Evolutionary conservation across 345 rosid genomes (phyloP), one percentile per base, ranked within the genome.

Genomic region (Draba incana): DNA sequence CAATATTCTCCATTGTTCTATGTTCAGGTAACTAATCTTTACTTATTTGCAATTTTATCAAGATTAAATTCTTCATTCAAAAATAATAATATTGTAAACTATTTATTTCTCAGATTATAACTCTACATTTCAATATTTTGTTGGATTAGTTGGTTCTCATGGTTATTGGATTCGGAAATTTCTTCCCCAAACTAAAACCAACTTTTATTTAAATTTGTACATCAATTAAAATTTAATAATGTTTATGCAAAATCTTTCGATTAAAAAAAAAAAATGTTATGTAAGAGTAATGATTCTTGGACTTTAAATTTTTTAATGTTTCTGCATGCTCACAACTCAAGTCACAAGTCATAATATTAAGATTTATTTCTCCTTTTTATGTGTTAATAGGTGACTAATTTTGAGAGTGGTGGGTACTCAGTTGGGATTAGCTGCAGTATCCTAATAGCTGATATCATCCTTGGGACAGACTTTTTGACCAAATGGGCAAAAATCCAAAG

Each of bases 361-460:
- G 41, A 24, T 56, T 4, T 13, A 39, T 39, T 37, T 46, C 25
- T 1, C 5, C 1, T 39, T n/a, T 49, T 13, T 2, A 3, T 51
- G 31, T 56, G 30, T 30, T 31, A 38, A 39, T 53, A 92, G 97
- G 96, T 92, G 57, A 90, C 96, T 0, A 85, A 86, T 75, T 93
- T 93, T 71, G 78, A 82, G 72, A 84, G 94, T 33, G 93, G 98
- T 5, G 98, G 98, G 49, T 90, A 90, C 67, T 86, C 97, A 3
- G 56, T 93, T 65, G 98, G 97, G 61, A 75, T 90, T 38, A 90
- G 96, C 76, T 85, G 92, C 77, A 93, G 92, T 64, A 64, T 93
- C 48, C 62, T 93, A 45, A 39, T 93, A 53, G 86, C 86, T 60
- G 97, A 90, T 46, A 1, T 85, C 28, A 43, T 84, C 28, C 62